These are phyloP conservation scores for Ogataea trehaloabstinens DNA, from an alignment of 805 yeast species.

Conservation along the genomic window DNA sequence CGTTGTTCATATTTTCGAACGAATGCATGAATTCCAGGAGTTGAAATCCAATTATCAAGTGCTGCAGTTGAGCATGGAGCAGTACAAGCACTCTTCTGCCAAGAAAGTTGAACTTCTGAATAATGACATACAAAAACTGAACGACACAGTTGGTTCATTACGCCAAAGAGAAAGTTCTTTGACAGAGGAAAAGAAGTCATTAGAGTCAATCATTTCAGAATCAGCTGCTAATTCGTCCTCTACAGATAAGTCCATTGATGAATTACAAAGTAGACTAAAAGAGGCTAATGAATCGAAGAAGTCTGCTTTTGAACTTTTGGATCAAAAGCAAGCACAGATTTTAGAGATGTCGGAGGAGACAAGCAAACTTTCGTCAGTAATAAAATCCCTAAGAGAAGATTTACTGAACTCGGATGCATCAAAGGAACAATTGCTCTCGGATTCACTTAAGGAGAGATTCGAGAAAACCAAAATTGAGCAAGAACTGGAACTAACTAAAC, in stretches of 20 bases:
- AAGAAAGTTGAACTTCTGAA: slow-evolving; percentile 34
- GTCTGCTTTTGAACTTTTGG: slow-evolving; percentile 33
- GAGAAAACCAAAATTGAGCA: slow-evolving; percentile 27
- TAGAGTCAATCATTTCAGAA: slow-evolving; percentile 8
- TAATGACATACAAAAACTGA: slow-evolving; percentile 25
- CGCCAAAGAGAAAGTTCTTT: slow-evolving; percentile 19
- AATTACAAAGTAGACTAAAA: slow-evolving; percentile 14
- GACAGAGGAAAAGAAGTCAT: slow-evolving; percentile 18
- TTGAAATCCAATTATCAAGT: slow-evolving; percentile 37
- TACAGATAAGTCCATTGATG: slow-evolving; percentile 10
- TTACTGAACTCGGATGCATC: slow-evolving; percentile 37
- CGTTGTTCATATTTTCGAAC: slow-evolving; percentile 28
- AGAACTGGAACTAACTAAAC: slow-evolving; percentile 30
- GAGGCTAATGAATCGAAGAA: slow-evolving; percentile 28
- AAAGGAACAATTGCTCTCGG: slow-evolving; percentile 27
- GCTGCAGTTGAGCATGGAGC: slow-evolving; percentile 40
- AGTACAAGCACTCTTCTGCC: slow-evolving; percentile 32
- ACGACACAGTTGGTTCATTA: slow-evolving; percentile 23
- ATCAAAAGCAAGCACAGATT: slow-evolving; percentile 36
- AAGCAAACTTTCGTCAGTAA: slow-evolving; percentile 37
- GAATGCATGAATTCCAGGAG: slow-evolving; percentile 34
- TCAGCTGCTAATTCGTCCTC: not conserved
- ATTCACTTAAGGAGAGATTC: slow-evolving; percentile 25
- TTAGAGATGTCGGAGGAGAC: slow-evolving; percentile 39
- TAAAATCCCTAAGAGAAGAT: slow-evolving; percentile 41